Evolutionary conservation across 768 basidiomycete species (phyloP).

Genomic region (Gymnopilus dilepis): DNA sequence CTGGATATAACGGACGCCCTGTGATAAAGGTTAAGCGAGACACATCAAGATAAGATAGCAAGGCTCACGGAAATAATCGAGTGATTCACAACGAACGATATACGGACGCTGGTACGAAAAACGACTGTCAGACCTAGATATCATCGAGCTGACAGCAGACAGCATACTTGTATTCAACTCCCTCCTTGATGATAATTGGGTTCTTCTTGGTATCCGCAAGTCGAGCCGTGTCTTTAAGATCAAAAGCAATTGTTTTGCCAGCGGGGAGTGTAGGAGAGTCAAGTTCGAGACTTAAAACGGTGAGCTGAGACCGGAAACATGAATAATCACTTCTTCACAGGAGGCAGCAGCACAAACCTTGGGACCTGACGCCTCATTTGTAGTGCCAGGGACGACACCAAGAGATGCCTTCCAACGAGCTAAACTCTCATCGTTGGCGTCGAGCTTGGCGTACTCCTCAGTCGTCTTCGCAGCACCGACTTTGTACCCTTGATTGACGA

Average conservation of each 20-base stretch:
- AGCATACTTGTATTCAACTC: constrained; percentile 88
- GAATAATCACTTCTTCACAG: background rate
- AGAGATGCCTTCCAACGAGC: constrained; percentile 96
- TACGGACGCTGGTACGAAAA: constrained; percentile 61
- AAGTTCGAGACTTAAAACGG: constrained; percentile 79
- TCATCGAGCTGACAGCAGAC: background rate
- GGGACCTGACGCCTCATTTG: constrained; percentile 47
- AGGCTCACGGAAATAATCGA: constrained; percentile 79
- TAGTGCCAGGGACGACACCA: constrained; percentile 70
- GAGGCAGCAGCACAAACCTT: constrained; percentile 54
- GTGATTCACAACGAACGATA: constrained; percentile 87
- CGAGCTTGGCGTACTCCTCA: constrained; percentile 85
- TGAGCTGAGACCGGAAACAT: constrained; percentile 53
- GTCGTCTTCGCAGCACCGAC: constrained; percentile 67
- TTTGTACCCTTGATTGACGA: constrained; percentile 68
- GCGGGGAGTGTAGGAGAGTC: constrained; percentile 70
- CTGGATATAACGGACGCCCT: constrained; percentile 89
- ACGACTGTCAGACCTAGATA: background rate
- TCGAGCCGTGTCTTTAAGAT: constrained; percentile 57
- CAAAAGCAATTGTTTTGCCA: constrained; percentile 66
- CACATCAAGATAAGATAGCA: constrained; percentile 16
- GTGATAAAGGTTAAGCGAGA: constrained; percentile 9
- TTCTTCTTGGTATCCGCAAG: constrained; percentile 73
- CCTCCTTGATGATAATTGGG: constrained; percentile 80
- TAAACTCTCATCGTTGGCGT: constrained; percentile 91